phyloP scores from a whole-genome alignment of 2,329 filamentous ascomycete genomes.

The Diaporthe citrichinensis region DNA sequence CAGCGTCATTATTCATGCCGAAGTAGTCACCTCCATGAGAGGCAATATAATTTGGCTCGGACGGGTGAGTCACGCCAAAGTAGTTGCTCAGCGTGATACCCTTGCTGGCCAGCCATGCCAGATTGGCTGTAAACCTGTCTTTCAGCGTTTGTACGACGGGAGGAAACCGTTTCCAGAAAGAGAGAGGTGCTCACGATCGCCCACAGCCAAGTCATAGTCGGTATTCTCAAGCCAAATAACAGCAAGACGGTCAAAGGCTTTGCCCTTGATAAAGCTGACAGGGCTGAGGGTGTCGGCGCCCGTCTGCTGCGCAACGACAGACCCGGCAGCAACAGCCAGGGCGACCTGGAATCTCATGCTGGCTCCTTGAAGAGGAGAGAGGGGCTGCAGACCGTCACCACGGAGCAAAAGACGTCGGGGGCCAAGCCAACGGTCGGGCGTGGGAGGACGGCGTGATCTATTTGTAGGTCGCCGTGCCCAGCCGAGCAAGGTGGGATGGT shows the following conservation, averaged over 20 bases:
- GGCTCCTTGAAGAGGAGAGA: constrained; percentile 9
- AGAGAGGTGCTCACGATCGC: constrained; percentile 67
- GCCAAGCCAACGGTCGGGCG: neutral
- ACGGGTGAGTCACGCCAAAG: constrained; percentile 78
- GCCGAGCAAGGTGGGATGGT: constrained; percentile 2
- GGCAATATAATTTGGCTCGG: constrained; percentile 82
- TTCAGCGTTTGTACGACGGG: constrained; percentile 42
- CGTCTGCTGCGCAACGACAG: constrained; percentile 51
- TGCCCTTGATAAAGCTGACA: constrained; percentile 76
- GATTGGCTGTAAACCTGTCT: constrained; percentile 56
- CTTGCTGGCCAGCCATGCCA: constrained; percentile 69
- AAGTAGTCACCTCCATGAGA: constrained; percentile 80
- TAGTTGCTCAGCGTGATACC: constrained; percentile 74
- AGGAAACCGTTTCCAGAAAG: neutral
- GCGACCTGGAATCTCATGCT: constrained; percentile 37
- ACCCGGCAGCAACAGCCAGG: constrained; percentile 37
- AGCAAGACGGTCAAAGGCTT: constrained; percentile 79
- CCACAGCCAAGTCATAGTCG: constrained; percentile 74
- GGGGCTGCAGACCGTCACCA: neutral
- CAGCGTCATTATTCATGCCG: constrained; percentile 78
- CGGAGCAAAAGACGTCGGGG: neutral
- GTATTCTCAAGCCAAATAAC: constrained; percentile 86
- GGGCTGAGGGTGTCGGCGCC: constrained; percentile 73
- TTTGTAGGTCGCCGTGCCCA: constrained; percentile 21
- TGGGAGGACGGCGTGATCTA: constrained; percentile 3